Evolutionary conservation across 2,329 filamentous ascomycete species (phyloP).

Genomic region (Penicillium fuscoglaucum): DNA sequence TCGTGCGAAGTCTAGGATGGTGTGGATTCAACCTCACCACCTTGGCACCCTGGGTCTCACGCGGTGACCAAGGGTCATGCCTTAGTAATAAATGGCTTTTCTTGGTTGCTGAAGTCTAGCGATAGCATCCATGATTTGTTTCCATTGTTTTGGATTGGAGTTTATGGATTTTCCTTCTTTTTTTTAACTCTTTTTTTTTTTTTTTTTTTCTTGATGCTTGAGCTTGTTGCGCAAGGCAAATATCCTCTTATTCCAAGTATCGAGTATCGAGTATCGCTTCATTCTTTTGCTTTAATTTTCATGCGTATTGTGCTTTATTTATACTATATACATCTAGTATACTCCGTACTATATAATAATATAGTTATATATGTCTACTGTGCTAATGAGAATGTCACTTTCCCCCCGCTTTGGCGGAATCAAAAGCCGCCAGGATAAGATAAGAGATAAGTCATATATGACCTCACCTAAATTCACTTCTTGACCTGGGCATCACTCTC

Average conservation of each 20-base stretch:
- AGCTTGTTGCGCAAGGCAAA: neutral
- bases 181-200: neutral
- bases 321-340: neutral
- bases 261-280: neutral
- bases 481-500: neutral
- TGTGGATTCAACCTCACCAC: conserved; percentile 85
- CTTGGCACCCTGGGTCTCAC: conserved; percentile 67
- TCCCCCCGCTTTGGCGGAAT: neutral
- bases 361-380: neutral
- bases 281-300: neutral
- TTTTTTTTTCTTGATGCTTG: neutral
- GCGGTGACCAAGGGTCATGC: conserved; percentile 57
- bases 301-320: neutral
- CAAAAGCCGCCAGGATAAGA: neutral
- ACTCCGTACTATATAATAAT: no score
- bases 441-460: conserved; percentile 3
- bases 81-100: conserved; percentile 81
- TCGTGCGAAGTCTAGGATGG: conserved; percentile 83
- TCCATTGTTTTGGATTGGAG: neutral
- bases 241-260: neutral
- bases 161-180: neutral
- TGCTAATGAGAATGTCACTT: neutral
- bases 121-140: neutral
- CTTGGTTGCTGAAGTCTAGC: conserved; percentile 80
- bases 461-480: neutral